These are phyloP conservation scores for Lepiota brunneoincarnata DNA, from an alignment of 768 basidiomycete genomes.

Conservation along the genomic window DNA sequence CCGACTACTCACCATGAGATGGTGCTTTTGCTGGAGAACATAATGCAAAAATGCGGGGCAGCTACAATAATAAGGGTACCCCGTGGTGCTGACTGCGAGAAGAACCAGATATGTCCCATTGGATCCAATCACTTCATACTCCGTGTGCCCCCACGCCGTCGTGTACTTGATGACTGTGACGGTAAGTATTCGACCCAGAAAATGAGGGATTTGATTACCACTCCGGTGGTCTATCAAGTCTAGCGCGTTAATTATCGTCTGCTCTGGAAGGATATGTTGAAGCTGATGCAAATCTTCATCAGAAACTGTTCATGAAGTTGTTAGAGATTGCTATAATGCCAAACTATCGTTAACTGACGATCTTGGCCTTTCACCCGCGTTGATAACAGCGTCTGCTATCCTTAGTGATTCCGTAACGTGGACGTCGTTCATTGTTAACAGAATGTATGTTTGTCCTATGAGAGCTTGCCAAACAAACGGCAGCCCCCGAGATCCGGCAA, in stretches of 20 bases:
- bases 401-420: background rate
- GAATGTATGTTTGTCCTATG: too few species aligned
- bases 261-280: constrained; percentile 58
- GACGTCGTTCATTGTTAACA: background rate
- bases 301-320: constrained; percentile 17
- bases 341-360: background rate
- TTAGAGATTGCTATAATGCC: background rate
- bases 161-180: constrained; percentile 57
- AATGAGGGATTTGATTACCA: constrained; percentile 37
- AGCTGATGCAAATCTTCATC: constrained; percentile 59
- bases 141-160: constrained; percentile 52
- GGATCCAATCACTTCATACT: constrained; percentile 70
- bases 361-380: background rate
- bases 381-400: constrained; percentile 7
- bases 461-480: constrained; percentile 2
- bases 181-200: background rate
- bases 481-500: background rate
- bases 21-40: constrained; percentile 56
- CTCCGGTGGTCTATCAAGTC: constrained; percentile 73
- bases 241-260: constrained; percentile 63
- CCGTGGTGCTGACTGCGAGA: constrained; percentile 37
- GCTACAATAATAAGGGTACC: constrained; percentile 59
- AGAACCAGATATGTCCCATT: constrained; percentile 60
- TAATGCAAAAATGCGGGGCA: constrained; percentile 72
- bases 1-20: constrained; percentile 54